phyloP scores from a whole-genome alignment of 352 stramenopile species.

The Thraustotheca clavata region DNA sequence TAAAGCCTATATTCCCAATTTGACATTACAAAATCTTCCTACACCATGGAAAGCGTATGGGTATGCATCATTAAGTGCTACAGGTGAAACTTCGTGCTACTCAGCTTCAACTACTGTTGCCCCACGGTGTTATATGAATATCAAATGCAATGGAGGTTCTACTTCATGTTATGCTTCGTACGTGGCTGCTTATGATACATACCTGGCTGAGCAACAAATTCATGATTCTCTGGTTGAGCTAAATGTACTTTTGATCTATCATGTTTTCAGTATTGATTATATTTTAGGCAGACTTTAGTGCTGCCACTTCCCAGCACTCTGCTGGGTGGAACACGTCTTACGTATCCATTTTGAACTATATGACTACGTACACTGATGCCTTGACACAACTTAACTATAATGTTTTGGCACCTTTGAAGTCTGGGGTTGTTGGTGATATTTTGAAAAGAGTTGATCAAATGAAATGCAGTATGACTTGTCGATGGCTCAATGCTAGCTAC shows the following conservation, averaged over 20 bases:
- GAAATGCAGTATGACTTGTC: conserved; percentile 65
- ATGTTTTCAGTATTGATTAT: neutral
- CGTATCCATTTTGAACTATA: conserved; percentile 52
- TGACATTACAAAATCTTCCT: conserved; percentile 56
- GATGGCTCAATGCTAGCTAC: conserved; percentile 71
- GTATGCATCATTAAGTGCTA: conserved; percentile 22
- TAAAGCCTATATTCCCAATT: conserved; percentile 16
- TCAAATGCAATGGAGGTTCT: conserved; percentile 26
- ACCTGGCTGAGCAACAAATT: conserved; percentile 48
- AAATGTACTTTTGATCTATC: neutral
- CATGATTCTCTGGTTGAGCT: conserved; percentile 46
- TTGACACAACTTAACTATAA: conserved; percentile 32
- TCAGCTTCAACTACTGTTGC: conserved; percentile 25
- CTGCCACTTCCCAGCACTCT: conserved; percentile 43
- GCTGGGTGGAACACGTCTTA: conserved; percentile 43
- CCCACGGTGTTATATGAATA: conserved; percentile 55
- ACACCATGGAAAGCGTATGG: conserved; percentile 44
- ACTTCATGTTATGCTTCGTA: conserved; percentile 38
- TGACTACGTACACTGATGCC: conserved; percentile 39
- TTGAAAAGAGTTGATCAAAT: conserved; percentile 48
- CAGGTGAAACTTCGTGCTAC: neutral
- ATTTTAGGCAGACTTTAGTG: conserved; percentile 60
- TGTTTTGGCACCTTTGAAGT: conserved; percentile 34
- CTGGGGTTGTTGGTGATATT: conserved; percentile 43
- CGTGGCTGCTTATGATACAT: conserved; percentile 50